Conservation (phyloP, 1,284 basidiomycete genomes). For the Rhodotorula glutinis region DNA sequence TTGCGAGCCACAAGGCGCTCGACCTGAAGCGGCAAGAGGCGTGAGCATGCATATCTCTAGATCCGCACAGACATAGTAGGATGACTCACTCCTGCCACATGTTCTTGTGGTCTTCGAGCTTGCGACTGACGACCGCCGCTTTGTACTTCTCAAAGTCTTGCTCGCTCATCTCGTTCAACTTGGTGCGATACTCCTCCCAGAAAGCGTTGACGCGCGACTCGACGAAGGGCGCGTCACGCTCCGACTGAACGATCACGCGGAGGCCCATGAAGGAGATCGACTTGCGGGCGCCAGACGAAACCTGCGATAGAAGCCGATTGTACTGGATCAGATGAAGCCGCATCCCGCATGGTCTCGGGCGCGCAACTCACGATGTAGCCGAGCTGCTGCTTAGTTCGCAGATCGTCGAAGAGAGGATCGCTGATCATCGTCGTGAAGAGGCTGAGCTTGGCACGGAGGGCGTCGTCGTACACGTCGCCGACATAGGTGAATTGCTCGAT, state of each 20-base stretch:
- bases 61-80: too few relatives aligned
- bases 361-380: conserved; percentile 68
- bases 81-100: conserved; percentile 57
- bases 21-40: conserved; percentile 28
- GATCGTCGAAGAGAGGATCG: conserved; percentile 88
- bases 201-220: conserved; percentile 87
- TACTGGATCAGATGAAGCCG: too few relatives aligned
- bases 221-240: conserved; percentile 76
- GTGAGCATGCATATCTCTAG: too few relatives aligned
- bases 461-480: conserved; percentile 56
- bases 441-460: conserved; percentile 47
- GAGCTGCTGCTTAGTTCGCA: conserved; percentile 95
- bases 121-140: conserved; percentile 61
- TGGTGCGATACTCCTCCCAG: conserved; percentile 61
- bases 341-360: conserved; percentile 13
- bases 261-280: conserved; percentile 71
- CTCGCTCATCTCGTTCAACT: conserved; percentile 56
- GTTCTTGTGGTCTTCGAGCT: conserved; percentile 70
- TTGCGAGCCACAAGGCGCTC: conserved; percentile 64
- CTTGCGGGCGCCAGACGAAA: conserved; percentile 44
- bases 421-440: conserved; percentile 63
- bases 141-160: conserved; percentile 64
- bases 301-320: conserved; percentile 1
- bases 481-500: conserved; percentile 63
- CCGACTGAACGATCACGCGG: conserved; percentile 87